phyloP scores from a whole-genome alignment of 805 yeast genomes.

The Starmera quercuum region DNA sequence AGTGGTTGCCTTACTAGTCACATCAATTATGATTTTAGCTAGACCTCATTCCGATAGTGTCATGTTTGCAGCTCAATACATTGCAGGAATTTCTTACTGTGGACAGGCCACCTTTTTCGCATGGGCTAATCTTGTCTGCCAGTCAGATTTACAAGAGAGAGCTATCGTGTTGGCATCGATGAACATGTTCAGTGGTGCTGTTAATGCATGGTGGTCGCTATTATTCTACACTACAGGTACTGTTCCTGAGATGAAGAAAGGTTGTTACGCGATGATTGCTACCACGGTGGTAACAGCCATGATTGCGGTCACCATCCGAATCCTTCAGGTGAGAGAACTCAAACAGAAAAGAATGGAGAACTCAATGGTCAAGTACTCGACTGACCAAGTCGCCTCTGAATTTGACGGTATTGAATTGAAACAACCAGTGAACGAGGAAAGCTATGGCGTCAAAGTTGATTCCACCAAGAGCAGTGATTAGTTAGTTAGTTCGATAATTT shows the following conservation, averaged over 20 bases:
- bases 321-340: conserved; percentile 32
- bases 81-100: conserved; percentile 47
- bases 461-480: too few relatives aligned
- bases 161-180: conserved; percentile 58
- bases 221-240: conserved; percentile 43
- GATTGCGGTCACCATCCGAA: conserved; percentile 33
- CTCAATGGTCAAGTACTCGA: too few relatives aligned
- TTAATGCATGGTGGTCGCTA: conserved; percentile 60
- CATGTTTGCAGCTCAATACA: conserved; percentile 48
- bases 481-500: too few relatives aligned
- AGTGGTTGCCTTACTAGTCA: conserved; percentile 32
- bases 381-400: too few relatives aligned
- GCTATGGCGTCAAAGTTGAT: too few relatives aligned
- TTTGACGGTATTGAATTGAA: too few relatives aligned
- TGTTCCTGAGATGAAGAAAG: conserved; percentile 44
- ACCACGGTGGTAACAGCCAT: conserved; percentile 37
- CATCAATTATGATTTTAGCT: conserved; percentile 38
- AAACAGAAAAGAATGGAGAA: too few relatives aligned
- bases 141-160: conserved; percentile 54
- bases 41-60: conserved; percentile 29
- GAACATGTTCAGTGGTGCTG: conserved; percentile 58
- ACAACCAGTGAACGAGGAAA: too few relatives aligned
- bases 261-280: conserved; percentile 50
- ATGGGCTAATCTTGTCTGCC: conserved; percentile 56
- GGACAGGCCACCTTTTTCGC: conserved; percentile 57